These are phyloP conservation scores for Erigeron canadensis DNA, from an alignment of 129 eudicot species.

Conservation along the genomic window DNA sequence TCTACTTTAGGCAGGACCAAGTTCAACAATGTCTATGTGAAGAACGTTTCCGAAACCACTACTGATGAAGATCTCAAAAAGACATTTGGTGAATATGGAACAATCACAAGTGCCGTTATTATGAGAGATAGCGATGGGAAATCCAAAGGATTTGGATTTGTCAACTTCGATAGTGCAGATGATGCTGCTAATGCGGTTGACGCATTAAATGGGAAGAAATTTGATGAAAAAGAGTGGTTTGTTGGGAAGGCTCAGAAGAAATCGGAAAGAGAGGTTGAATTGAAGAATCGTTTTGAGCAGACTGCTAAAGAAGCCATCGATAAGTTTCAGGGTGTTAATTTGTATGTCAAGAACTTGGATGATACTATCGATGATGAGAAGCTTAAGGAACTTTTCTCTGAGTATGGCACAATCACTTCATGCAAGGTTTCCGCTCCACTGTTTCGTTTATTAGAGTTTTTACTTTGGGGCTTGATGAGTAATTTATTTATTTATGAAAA, in stretches of 20 bases:
- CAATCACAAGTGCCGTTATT: slow-evolving; percentile 48
- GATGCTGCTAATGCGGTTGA: slow-evolving; percentile 57
- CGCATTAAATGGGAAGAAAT: slow-evolving; percentile 42
- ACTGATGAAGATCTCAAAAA: slow-evolving; percentile 49
- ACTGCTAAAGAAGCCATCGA: slow-evolving; percentile 46
- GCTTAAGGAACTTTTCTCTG: slow-evolving; percentile 52
- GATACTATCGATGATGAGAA: slow-evolving; percentile 52
- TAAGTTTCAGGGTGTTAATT: slow-evolving; percentile 41
- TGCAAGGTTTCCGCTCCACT: slow-evolving; percentile 47
- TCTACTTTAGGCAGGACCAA: slow-evolving; percentile 34
- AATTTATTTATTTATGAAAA: neutral
- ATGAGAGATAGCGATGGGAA: slow-evolving; percentile 56
- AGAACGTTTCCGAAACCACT: slow-evolving; percentile 48
- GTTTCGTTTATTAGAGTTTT: neutral
- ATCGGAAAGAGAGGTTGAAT: slow-evolving; percentile 51
- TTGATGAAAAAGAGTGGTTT: slow-evolving; percentile 63
- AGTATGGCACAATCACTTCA: slow-evolving; percentile 54
- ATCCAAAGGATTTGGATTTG: slow-evolving; percentile 61
- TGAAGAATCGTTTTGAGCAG: slow-evolving; percentile 48
- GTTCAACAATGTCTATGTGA: slow-evolving; percentile 55
- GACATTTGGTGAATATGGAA: slow-evolving; percentile 50
- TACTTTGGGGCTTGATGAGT: neutral
- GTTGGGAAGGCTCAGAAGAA: slow-evolving; percentile 70
- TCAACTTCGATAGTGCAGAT: slow-evolving; percentile 51
- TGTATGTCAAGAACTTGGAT: slow-evolving; percentile 59